These are phyloP conservation scores for Boletellus sp. DNA, from an alignment of 1,284 basidiomycete species.

Conservation along the genomic window DNA sequence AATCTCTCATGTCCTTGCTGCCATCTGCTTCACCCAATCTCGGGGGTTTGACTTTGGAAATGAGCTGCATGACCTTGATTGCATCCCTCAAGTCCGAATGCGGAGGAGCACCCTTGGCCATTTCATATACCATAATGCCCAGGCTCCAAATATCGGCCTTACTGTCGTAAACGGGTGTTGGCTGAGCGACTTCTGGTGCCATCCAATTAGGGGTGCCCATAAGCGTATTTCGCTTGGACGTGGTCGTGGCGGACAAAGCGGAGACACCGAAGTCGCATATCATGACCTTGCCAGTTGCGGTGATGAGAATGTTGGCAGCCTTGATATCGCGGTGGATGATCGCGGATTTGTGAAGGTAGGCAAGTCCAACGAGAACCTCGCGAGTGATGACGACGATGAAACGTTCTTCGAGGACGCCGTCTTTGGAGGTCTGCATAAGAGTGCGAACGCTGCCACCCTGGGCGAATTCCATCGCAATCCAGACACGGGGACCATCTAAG, in stretches of 20 bases:
- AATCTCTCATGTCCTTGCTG: conserved; percentile 85
- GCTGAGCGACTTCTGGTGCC: conserved; percentile 95
- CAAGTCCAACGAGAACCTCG: conserved; percentile 84
- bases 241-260: conserved; percentile 81
- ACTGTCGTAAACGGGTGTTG: conserved; percentile 85
- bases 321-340: conserved; percentile 97
- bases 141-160: conserved; percentile 97
- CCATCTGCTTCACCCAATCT: conserved; percentile 75
- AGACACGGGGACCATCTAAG: conserved; percentile 91
- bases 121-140: conserved; percentile 93
- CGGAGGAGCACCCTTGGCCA: conserved; percentile 92
- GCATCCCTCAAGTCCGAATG: conserved; percentile 80
- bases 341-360: conserved; percentile 88
- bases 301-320: conserved; percentile 92
- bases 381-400: conserved; percentile 87
- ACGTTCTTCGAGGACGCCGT: conserved; percentile 83
- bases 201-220: conserved; percentile 99
- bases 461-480: conserved; percentile 99
- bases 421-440: conserved; percentile 80
- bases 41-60: conserved; percentile 85
- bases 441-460: conserved; percentile 94
- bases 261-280: conserved; percentile 97
- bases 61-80: conserved; percentile 88
- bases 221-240: conserved; percentile 90
- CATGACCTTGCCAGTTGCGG: conserved; percentile 83